Conservation (phyloP, 2,329 filamentous ascomycete species). For the Diaporthe ilicicola region DNA sequence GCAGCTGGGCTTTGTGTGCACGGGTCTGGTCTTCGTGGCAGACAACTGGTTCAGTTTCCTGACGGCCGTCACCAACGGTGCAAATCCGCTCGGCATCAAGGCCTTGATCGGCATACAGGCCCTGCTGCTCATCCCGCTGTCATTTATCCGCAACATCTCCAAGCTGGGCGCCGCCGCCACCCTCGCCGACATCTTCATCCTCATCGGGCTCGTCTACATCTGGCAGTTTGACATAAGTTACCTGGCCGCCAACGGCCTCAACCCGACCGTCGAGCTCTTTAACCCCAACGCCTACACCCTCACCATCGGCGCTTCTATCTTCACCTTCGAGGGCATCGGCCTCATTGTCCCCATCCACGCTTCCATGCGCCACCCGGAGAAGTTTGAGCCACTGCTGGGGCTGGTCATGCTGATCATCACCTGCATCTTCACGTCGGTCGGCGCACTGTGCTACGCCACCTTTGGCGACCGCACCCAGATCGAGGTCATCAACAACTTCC, state of each 20-base stretch:
- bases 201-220: constrained; percentile 76
- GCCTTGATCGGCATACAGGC: constrained; percentile 73
- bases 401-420: constrained; percentile 79
- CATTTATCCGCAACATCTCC: constrained; percentile 78
- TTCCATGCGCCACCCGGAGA: constrained; percentile 75
- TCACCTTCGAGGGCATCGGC: constrained; percentile 82
- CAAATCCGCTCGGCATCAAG: constrained; percentile 59
- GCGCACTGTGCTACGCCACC: constrained; percentile 77
- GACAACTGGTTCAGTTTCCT: constrained; percentile 77
- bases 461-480: constrained; percentile 75
- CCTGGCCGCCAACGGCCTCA: constrained; percentile 64
- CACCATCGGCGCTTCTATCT: constrained; percentile 77
- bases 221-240: constrained; percentile 73
- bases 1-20: constrained; percentile 81
- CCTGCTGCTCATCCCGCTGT: constrained; percentile 69
- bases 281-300: constrained; percentile 75
- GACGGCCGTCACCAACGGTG: constrained; percentile 63
- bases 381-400: constrained; percentile 72
- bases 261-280: constrained; percentile 71
- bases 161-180: constrained; percentile 76
- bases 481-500: constrained; percentile 80
- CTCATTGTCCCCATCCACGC: constrained; percentile 80
- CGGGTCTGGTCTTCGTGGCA: constrained; percentile 79
- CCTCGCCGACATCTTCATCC: constrained; percentile 76
- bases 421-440: constrained; percentile 75